Percentiles rank a stretch among this genome's conserved stretches.
These are phyloP conservation scores for Vigna unguiculata DNA, from an alignment of 306 rosid species.

Conservation along the genomic window DNA sequence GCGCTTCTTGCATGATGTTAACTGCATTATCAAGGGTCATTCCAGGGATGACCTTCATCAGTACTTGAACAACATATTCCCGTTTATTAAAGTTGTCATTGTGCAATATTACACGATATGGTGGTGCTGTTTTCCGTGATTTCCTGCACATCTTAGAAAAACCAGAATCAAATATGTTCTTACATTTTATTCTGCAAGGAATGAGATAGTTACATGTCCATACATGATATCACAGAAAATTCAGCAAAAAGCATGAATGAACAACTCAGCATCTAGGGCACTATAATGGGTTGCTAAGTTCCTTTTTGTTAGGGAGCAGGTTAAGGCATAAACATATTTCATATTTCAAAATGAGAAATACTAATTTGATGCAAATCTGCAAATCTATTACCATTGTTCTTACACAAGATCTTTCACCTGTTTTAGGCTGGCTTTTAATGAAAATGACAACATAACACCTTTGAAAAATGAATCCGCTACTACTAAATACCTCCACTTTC, in stretches of 20 bases:
- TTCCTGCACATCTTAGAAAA: slow-evolving; percentile 66
- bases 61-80: slow-evolving; percentile 90
- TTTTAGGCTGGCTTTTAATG: not conserved
- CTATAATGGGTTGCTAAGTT: slow-evolving; percentile 9
- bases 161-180: slow-evolving; percentile 35
- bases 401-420: slow-evolving; percentile 20
- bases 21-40: slow-evolving; percentile 90
- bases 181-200: slow-evolving; percentile 4
- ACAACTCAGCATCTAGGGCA: slow-evolving; percentile 21
- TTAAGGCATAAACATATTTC: slow-evolving; percentile 3
- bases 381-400: not conserved
- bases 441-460: slow-evolving; percentile 9
- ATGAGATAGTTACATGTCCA: slow-evolving; percentile 13
- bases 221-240: not conserved
- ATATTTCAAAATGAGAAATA: not conserved
- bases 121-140: slow-evolving; percentile 69
- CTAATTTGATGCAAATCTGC: not conserved
- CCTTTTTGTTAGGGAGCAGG: slow-evolving; percentile 13
- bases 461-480: not conserved
- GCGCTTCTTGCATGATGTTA: slow-evolving; percentile 94
- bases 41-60: slow-evolving; percentile 93
- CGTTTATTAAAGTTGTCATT: slow-evolving; percentile 83
- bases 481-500: slow-evolving; percentile 5
- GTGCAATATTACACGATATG: slow-evolving; percentile 81
- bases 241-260: not conserved